A percentile compares a stretch with the other conserved stretches of the same genome.
These are phyloP conservation scores for Paramecium sexaurelia DNA, from an alignment of 73 alveolate species.

Conservation along the genomic window DNA sequence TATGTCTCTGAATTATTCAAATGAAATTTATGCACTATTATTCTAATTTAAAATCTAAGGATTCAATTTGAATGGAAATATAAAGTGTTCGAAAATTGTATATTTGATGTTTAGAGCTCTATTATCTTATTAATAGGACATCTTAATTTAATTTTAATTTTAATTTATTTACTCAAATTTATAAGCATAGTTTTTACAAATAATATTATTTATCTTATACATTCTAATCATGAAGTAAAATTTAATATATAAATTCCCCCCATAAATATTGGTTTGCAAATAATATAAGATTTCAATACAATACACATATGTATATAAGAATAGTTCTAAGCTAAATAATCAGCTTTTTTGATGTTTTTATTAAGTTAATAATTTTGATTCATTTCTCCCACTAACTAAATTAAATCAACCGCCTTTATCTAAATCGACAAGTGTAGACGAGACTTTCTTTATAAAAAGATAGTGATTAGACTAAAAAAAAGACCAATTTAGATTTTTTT, in stretches of 20 bases:
- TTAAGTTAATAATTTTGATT: not conserved
- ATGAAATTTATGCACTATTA: not conserved
- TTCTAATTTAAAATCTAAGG: not conserved
- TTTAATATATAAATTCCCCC: no score
- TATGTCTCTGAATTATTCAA: constrained; percentile 36
- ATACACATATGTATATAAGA: not conserved
- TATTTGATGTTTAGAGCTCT: constrained; percentile 26
- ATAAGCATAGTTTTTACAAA: not conserved
- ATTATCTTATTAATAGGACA: not conserved
- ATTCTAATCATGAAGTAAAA: no score
- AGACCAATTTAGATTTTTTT: not conserved
- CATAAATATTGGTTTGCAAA: not conserved
- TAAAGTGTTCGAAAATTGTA: constrained; percentile 27
- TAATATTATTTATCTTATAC: not conserved
- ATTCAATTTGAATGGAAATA: constrained; percentile 29
- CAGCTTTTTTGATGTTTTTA: not conserved
- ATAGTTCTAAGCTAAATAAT: not conserved
- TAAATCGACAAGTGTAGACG: not conserved
- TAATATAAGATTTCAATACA: not conserved
- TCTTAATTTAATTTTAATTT: not conserved
- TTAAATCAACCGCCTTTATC: not conserved
- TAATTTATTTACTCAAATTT: not conserved
- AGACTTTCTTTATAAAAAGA: not conserved
- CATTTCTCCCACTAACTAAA: not conserved
- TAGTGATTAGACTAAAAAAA: not conserved